These are phyloP conservation scores for Lachancea thermotolerans DNA, from an alignment of 805 yeast genomes.

Conservation along the genomic window DNA sequence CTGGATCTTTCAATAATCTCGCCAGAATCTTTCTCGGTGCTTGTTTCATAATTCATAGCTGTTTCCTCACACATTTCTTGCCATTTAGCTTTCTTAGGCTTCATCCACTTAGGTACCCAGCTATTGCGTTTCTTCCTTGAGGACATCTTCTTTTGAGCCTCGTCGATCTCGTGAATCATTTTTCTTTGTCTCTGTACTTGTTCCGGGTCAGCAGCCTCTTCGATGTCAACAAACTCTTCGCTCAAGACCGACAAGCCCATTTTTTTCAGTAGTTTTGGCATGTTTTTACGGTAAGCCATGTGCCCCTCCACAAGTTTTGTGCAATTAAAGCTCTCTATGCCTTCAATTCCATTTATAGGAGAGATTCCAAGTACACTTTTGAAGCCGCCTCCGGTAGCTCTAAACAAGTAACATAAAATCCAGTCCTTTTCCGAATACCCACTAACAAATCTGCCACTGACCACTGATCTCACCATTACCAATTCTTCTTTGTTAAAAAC, in stretches of 20 bases:
- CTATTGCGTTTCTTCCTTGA: constrained; percentile 34
- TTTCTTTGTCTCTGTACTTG: constrained; percentile 76
- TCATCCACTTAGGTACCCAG: constrained; percentile 42
- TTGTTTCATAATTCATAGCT: constrained; percentile 17
- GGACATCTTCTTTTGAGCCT: constrained; percentile 60
- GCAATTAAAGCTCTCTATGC: constrained; percentile 80
- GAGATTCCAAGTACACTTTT: constrained; percentile 88
- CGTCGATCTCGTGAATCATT: constrained; percentile 77
- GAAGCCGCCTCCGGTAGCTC: constrained; percentile 94
- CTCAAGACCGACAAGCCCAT: constrained; percentile 75
- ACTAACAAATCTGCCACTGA: constrained; percentile 82
- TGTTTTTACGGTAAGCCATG: constrained; percentile 92
- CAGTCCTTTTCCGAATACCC: constrained; percentile 92
- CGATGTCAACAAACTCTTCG: constrained; percentile 92
- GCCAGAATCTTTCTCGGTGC: constrained; percentile 17
- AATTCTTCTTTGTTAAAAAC: constrained; percentile 74
- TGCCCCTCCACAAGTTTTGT: constrained; percentile 88
- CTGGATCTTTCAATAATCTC: constrained; percentile 1
- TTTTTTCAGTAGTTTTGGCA: constrained; percentile 69
- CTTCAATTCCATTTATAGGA: constrained; percentile 55
- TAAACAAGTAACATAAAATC: constrained; percentile 88
- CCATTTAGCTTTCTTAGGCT: constrained; percentile 54
- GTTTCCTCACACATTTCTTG: constrained; percentile 51
- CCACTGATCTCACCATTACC: constrained; percentile 72
- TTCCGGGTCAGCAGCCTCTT: constrained; percentile 84